A percentile compares a stretch with the other conserved stretches of the same genome.
phyloP scores from a whole-genome alignment of 345 rosid species.

The Brassica carinata region DNA sequence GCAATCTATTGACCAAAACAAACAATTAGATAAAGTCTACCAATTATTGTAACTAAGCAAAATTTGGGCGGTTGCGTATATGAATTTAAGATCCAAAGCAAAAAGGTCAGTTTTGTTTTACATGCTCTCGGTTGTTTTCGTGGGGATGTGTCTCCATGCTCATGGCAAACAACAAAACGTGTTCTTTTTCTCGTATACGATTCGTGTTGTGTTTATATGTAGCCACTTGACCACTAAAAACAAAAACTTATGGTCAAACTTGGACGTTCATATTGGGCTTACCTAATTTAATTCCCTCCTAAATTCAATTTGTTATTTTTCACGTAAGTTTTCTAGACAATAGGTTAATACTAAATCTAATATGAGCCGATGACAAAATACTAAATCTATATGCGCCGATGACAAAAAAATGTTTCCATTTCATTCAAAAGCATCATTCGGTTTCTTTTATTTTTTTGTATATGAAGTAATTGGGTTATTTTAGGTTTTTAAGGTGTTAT shows the following conservation, averaged over 20 bases:
- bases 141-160: constrained; percentile 8
- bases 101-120: constrained; percentile 40
- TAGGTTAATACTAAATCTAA: neutral
- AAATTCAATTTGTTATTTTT: neutral
- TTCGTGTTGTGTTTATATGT: constrained; percentile 26
- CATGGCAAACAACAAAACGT: constrained; percentile 24
- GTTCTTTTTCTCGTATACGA: constrained; percentile 13
- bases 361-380: neutral
- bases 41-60: neutral
- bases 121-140: constrained; percentile 23
- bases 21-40: constrained; percentile 7
- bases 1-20: constrained; percentile 21
- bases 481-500: neutral
- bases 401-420: neutral
- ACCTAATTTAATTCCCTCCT: constrained; percentile 22
- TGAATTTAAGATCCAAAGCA: constrained; percentile 12
- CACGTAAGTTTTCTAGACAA: neutral
- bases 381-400: neutral
- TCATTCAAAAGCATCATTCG: neutral
- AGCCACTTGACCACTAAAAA: constrained; percentile 18
- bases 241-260: constrained; percentile 6
- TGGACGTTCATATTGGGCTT: constrained; percentile 10
- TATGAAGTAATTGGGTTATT: neutral
- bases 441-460: neutral
- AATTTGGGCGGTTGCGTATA: constrained; percentile 32